Evolutionary conservation across 805 yeast genomes (phyloP).

Genomic region (Pichia rugopelliculosa): DNA sequence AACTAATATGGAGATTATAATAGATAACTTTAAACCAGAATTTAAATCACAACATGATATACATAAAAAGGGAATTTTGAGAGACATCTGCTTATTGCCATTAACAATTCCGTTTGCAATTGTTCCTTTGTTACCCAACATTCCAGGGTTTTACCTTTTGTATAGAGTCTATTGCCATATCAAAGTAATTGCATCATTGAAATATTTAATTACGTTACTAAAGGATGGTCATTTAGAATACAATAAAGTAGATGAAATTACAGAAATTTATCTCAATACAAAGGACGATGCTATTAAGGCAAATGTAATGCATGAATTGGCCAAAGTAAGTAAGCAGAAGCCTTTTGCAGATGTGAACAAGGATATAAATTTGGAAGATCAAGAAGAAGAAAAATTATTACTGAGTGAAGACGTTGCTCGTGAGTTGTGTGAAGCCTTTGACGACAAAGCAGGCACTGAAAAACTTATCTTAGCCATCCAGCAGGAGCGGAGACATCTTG

Average conservation of each 20-base stretch:
- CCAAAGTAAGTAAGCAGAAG: not conserved
- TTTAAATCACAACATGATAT: constrained; percentile 37
- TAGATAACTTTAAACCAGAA: constrained; percentile 34
- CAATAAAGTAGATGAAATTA: constrained; percentile 26
- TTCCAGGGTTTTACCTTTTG: constrained; percentile 82
- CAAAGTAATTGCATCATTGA: constrained; percentile 69
- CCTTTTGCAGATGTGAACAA: constrained; percentile 21
- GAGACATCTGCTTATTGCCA: constrained; percentile 59
- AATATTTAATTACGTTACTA: constrained; percentile 55
- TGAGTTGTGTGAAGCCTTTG: constrained; percentile 36
- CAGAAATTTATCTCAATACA: constrained; percentile 23
- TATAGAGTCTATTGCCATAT: constrained; percentile 80
- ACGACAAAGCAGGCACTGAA: constrained; percentile 36
- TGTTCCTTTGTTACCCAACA: constrained; percentile 81
- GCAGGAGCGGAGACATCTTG: constrained; percentile 38
- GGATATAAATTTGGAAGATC: constrained; percentile 6
- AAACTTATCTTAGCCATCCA: constrained; percentile 43
- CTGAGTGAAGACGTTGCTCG: constrained; percentile 41
- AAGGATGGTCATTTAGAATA: constrained; percentile 31
- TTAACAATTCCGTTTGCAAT: constrained; percentile 72
- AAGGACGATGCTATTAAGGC: constrained; percentile 14
- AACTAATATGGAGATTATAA: constrained; percentile 25
- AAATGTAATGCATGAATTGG: constrained; percentile 17
- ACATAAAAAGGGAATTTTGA: constrained; percentile 50
- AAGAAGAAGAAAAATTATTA: constrained; percentile 30